Evolutionary conservation across 345 rosid genomes (phyloP), one percentile per base, ranked within the genome.

Genomic region (Camelina hispida): DNA sequence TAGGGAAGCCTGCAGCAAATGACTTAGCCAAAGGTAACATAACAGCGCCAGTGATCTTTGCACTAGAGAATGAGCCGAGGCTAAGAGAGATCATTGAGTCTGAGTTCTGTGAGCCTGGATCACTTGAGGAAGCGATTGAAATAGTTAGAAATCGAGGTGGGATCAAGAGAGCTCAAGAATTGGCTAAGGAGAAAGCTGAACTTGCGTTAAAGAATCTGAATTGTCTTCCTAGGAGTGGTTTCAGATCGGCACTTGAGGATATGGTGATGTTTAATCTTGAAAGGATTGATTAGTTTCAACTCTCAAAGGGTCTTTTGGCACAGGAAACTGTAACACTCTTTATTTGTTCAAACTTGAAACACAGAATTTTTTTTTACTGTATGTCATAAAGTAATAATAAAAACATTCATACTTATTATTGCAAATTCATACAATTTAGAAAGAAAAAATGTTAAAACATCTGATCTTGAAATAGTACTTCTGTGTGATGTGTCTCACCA

Each of bases 261-360:
- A 87, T 95, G 94, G 97, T 92, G 44, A 63, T 84, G 84, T 95
- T 82, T 76, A 95, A 95, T 84, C 98, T 95, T 7, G 91, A 92
- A 79, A 83, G 98, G 79, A 87, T 92, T 68, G 96, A 87, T 74
- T 95, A 86, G 58, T 17, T 59, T 46, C 73, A 23, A 23, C 25
- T 23, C 25, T 23, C 25, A 51, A 46, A 18, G 30, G 1, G 11
- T 51, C 52, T 38, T 50, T 56, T 42, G 13, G 13, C 38, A 47
- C 28, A 35, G 43, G 52, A 69, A 62, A 23, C 1, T 71, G 68
- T 71, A 65, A 57, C 67, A 38, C 72, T 69, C 52, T 68, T 34
- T 55, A 42, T 59, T 72, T 52, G 52, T 50, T 9, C 12, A 50
- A 50, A 17, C 23, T 50, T 72, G 34, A 58, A 57, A 72, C 72